Evolutionary conservation across 106 monocot species (phyloP), one percentile per base, ranked within the genome.

Genomic region (Amphibolis antarctica): DNA sequence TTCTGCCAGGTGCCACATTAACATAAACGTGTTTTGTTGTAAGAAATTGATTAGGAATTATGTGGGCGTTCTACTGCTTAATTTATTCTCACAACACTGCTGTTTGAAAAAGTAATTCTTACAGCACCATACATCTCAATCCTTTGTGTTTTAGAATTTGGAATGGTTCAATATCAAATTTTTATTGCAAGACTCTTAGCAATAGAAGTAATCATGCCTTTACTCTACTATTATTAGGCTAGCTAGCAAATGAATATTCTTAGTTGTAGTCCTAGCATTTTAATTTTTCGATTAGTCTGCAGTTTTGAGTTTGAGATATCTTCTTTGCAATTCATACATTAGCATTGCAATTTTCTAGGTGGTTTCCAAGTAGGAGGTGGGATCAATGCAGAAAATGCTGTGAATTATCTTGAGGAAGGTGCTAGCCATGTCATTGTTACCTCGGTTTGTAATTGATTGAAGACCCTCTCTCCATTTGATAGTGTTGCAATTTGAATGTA

Each of bases 341-440:
- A 22, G 7, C 25, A 46, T n/a, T 63, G 1, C 61, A 59, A 66
- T 27, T n/a, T 78, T 71, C 15, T 59, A 96, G 90, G 96, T 64
- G 86, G 96, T 21, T 61, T 96, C 76, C 96, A 96, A 85, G 76
- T 96, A 80, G 96, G 96, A 66, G 96, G 96, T 59, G 96, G 96
- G 13, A 86, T 96, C 68, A 96, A 90, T 76, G 62, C 62, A 11
- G 78, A 81, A 28, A 96, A 90, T 75, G 86, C 90, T 45, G 36
- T 72, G 42, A 71, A 30, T 60, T 96, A 86, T 62, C 70, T 96
- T 13, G 69, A 90, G 1, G 86, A 86, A 75, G 90, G 90, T 49
- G 96, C 90, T 21, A 90, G 86, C 54, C 96, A 96, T 78, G 96
- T 96, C 64, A 96, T 96, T 75, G 84, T 96, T 31, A 96, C 96